Percentiles rank a stretch among this genome's conserved stretches.
These are phyloP conservation scores for Nymphaea thermarum DNA, from an alignment of 164 flowering plant genomes.

Conservation along the genomic window DNA sequence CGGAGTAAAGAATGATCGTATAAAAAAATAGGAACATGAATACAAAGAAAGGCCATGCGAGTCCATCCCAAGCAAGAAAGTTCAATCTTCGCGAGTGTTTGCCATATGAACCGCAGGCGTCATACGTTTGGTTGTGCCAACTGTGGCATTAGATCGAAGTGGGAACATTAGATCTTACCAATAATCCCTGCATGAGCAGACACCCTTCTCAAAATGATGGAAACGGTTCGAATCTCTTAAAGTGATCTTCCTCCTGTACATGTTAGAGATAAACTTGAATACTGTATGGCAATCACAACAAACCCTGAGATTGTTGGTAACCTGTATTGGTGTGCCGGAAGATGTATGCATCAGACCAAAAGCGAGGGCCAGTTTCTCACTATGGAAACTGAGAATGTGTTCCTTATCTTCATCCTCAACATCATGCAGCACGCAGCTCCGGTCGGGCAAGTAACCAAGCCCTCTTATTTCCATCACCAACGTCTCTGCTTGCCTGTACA, in stretches of 20 bases:
- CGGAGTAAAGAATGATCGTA: too few relatives aligned
- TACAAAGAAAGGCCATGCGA: too few relatives aligned
- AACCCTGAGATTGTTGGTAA: slow-evolving; percentile 31
- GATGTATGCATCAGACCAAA: slow-evolving; percentile 27
- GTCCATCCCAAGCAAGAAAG: too few relatives aligned
- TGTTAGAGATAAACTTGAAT: slow-evolving; percentile 22
- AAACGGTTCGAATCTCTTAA: slow-evolving; percentile 24
- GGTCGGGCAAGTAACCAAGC: slow-evolving; percentile 30
- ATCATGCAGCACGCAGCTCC: slow-evolving; percentile 26
- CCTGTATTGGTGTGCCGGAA: slow-evolving; percentile 13
- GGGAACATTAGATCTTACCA: slow-evolving; percentile 7
- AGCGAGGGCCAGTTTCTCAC: slow-evolving; percentile 36
- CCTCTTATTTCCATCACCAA: slow-evolving; percentile 27
- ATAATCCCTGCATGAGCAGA: slow-evolving; percentile 23
- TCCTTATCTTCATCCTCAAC: slow-evolving; percentile 38
- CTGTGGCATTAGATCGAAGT: too few relatives aligned
- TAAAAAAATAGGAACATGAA: too few relatives aligned
- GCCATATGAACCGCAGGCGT: too few relatives aligned
- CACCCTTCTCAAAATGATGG: slow-evolving; percentile 25
- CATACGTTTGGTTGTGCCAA: too few relatives aligned
- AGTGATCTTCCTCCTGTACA: slow-evolving; percentile 17
- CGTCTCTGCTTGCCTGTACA: slow-evolving; percentile 17
- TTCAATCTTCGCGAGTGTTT: too few relatives aligned
- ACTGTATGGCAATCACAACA: slow-evolving; percentile 34
- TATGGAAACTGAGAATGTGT: slow-evolving; percentile 19